Evolutionary conservation across 2,329 filamentous ascomycete genomes (phyloP).

Genomic region (Penicillium sp.): DNA sequence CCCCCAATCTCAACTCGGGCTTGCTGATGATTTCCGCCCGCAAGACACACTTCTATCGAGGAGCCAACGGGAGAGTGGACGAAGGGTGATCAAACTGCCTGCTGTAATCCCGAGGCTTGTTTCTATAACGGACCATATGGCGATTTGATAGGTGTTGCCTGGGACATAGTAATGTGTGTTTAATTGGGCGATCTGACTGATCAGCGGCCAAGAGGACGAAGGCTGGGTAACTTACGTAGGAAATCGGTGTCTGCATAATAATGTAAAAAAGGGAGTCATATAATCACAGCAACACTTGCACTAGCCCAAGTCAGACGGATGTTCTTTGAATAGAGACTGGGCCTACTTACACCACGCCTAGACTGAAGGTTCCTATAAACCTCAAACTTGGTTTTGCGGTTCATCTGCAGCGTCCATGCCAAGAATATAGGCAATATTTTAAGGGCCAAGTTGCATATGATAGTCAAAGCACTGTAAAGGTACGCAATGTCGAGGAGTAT

Average conservation of each 20-base stretch:
- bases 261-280: conserved; percentile 48
- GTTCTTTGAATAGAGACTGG: background rate
- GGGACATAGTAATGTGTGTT: background rate
- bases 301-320: conserved; percentile 9
- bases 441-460: conserved; percentile 55
- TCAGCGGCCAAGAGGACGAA: background rate
- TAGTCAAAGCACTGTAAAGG: conserved; percentile 52
- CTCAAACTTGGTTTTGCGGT: conserved; percentile 51
- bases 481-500: conserved; percentile 39
- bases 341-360: conserved; percentile 50
- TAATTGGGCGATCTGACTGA: background rate
- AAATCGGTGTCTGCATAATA: conserved; percentile 39
- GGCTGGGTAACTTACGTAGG: conserved; percentile 24
- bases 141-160: conserved; percentile 47
- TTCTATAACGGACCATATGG: conserved; percentile 38
- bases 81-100: conserved; percentile 49
- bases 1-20: no score
- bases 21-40: background rate
- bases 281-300: conserved; percentile 40
- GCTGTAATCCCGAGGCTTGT: conserved; percentile 42
- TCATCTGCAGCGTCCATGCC: conserved; percentile 56
- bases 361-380: conserved; percentile 53
- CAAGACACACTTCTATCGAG: conserved; percentile 10
- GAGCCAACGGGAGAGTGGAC: conserved; percentile 49
- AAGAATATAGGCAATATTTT: conserved; percentile 57